Percentiles rank a stretch among this genome's conserved stretches.
phyloP scores from a whole-genome alignment of 2,329 filamentous ascomycete species.

The Colletotrichum theobromicola region DNA sequence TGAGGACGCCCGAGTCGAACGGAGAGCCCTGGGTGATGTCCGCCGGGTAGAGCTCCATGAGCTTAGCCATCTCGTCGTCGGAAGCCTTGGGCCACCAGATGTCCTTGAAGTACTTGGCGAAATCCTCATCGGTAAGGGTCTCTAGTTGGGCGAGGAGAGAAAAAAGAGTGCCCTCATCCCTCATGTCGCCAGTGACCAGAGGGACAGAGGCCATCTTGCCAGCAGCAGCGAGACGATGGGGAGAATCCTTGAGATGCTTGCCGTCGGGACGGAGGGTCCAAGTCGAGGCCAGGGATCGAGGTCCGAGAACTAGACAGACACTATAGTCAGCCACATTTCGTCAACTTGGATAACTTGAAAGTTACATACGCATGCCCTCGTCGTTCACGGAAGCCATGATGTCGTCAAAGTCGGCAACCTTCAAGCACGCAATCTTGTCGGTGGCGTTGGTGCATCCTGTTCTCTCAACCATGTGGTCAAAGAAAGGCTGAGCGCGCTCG shows the following conservation, averaged over 20 bases:
- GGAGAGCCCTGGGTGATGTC: constrained; percentile 63
- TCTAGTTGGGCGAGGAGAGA: constrained; percentile 39
- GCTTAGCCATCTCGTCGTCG: neutral
- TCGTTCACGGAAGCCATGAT: constrained; percentile 1
- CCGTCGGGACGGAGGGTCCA: neutral
- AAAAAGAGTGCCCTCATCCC: constrained; percentile 72
- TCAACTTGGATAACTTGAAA: neutral
- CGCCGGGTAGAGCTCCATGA: constrained; percentile 31
- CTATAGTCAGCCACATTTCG: neutral
- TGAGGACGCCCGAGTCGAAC: constrained; percentile 59
- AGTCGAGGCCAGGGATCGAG: neutral
- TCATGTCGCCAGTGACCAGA: constrained; percentile 67
- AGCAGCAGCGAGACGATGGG: neutral
- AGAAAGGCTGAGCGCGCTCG: neutral
- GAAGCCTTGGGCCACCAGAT: neutral
- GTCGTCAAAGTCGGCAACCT: neutral
- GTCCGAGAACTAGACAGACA: neutral
- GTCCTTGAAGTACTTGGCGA: neutral
- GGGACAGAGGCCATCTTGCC: constrained; percentile 46
- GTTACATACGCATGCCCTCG: constrained; percentile 3
- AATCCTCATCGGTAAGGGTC: neutral
- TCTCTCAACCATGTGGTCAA: neutral
- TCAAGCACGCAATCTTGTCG: neutral
- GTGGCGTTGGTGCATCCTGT: neutral
- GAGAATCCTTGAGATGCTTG: neutral